These are phyloP conservation scores for Somion occarium DNA, from an alignment of 1,284 basidiomycete species.

Conservation along the genomic window DNA sequence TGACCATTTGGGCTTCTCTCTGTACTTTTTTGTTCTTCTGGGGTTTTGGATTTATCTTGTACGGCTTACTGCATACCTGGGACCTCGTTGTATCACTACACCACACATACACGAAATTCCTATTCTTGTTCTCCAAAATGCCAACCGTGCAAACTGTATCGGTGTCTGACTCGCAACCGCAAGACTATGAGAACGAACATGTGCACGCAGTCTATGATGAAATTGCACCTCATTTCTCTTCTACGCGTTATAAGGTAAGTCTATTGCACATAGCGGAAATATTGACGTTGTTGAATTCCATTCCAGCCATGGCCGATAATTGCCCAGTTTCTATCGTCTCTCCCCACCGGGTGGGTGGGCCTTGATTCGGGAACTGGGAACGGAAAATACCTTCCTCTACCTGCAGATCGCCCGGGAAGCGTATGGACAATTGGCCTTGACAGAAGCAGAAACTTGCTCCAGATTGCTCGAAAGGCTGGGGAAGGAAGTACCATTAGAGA, in stretches of 20 bases:
- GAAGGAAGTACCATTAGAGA: conserved; percentile 47
- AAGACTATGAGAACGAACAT: conserved; percentile 64
- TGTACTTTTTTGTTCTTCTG: conserved; percentile 4
- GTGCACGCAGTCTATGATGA: conserved; percentile 88
- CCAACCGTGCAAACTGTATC: conserved; percentile 33
- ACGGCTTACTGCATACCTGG: neutral
- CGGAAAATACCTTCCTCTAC: conserved; percentile 89
- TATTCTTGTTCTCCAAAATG: conserved; percentile 1
- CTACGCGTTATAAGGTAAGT: conserved; percentile 86
- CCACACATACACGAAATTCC: neutral
- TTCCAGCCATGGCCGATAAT: conserved; percentile 93
- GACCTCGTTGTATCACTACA: conserved; percentile 8
- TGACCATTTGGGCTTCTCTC: conserved; percentile 8
- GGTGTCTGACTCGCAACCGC: conserved; percentile 41
- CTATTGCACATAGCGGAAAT: conserved; percentile 5
- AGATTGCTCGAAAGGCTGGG: conserved; percentile 64
- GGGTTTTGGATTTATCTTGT: conserved; percentile 1
- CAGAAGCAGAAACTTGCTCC: conserved; percentile 72
- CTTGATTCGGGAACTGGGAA: conserved; percentile 97
- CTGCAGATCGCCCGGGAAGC: conserved; percentile 47
- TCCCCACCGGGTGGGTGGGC: conserved; percentile 80
- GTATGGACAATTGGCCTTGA: conserved; percentile 82
- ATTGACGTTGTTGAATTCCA: neutral
- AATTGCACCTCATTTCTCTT: conserved; percentile 90
- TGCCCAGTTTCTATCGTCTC: conserved; percentile 67